Evolutionary conservation across 2,329 filamentous ascomycete genomes (phyloP).

Genomic region (Cercospora sojina): DNA sequence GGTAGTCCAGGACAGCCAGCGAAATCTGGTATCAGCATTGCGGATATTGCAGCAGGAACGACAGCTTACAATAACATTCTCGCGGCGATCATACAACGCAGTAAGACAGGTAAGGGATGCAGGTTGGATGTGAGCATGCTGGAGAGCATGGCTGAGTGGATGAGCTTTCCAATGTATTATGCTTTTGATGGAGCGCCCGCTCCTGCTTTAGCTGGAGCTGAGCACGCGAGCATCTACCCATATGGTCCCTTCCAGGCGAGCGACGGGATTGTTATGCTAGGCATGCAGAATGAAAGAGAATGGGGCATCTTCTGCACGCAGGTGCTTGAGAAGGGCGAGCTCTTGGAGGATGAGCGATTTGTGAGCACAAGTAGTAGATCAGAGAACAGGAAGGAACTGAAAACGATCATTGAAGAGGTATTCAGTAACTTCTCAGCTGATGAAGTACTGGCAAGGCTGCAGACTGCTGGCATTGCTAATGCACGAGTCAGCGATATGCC

Average conservation of each 20-base stretch:
- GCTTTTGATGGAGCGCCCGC: slow-evolving; percentile 48
- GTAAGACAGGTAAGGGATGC: slow-evolving; percentile 51
- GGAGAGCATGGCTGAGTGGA: slow-evolving; percentile 60
- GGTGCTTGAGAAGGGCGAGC: slow-evolving; percentile 46
- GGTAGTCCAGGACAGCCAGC: slow-evolving; percentile 81
- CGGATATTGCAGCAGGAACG: slow-evolving; percentile 87
- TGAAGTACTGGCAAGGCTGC: slow-evolving; percentile 46
- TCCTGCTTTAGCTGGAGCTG: slow-evolving; percentile 50
- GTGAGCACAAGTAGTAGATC: slow-evolving; percentile 48
- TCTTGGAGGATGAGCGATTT: slow-evolving; percentile 52
- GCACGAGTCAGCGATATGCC: slow-evolving; percentile 57
- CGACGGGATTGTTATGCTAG: slow-evolving; percentile 54
- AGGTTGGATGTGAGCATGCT: slow-evolving; percentile 59
- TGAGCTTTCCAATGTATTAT: slow-evolving; percentile 68
- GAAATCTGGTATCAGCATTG: slow-evolving; percentile 94
- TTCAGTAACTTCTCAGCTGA: slow-evolving; percentile 45
- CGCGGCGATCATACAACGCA: slow-evolving; percentile 72
- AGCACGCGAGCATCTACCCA: slow-evolving; percentile 57
- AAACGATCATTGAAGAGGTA: slow-evolving; percentile 46
- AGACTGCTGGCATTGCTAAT: slow-evolving; percentile 55
- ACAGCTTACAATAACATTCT: slow-evolving; percentile 95
- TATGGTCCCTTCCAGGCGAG: slow-evolving; percentile 56
- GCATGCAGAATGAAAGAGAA: slow-evolving; percentile 59
- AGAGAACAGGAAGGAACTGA: slow-evolving; percentile 50
- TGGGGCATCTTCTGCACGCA: slow-evolving; percentile 52